Base-by-base conservation (phyloP, 305 asterid genomes). In the Plantago coronopus region DNA sequence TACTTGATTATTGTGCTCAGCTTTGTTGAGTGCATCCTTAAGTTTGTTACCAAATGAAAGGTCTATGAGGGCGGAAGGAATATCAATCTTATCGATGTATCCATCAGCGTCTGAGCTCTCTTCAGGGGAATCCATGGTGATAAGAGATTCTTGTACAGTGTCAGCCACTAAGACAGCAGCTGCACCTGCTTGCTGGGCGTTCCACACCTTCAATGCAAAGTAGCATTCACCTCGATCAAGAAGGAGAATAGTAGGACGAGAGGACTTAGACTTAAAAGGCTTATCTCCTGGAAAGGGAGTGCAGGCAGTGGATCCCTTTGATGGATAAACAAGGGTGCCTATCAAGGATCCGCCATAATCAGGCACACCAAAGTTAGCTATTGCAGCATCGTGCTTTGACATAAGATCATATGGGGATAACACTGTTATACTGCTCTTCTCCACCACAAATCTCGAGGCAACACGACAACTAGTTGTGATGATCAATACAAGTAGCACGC, bases 161-260 rank as follows among this genome's bases (percentile, higher is more conserved):
- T 91, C 98, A 2, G 98, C 98, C 50, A 91, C 89, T 34, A 91
- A 58, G 43, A 91, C 96, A 0, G 98, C 96, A 0, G 98, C 88
- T 5, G 95, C 98, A 4, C 98, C 98, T 0, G 87, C 96, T 67
- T 78, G 90, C 70, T 91, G 87, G 9, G 82, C 96, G 62, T 86
- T 81, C 88, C 88, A 91, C 20, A 78, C 98, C 77, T 91, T 91
- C 74, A 85, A 69, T 1, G 95, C 95, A 67, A 91, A 91, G 82
- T 76, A 91, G 79, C 98, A 88, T 0, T 78, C 95, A 70, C 98
- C 98, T 25, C 98, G 98, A 66, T 91, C 96, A 53, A 91, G 89
- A 60, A 91, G 94, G 44, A 91, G 89, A 49, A 88, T 78, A 47
- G 83, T 75, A 62, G 95, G 98, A 44, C 81, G 89, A 48, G 85